Evolutionary conservation across 257 asterid species (phyloP), one percentile per base, ranked within the genome.

Genomic region (Voacanga thouarsii): DNA sequence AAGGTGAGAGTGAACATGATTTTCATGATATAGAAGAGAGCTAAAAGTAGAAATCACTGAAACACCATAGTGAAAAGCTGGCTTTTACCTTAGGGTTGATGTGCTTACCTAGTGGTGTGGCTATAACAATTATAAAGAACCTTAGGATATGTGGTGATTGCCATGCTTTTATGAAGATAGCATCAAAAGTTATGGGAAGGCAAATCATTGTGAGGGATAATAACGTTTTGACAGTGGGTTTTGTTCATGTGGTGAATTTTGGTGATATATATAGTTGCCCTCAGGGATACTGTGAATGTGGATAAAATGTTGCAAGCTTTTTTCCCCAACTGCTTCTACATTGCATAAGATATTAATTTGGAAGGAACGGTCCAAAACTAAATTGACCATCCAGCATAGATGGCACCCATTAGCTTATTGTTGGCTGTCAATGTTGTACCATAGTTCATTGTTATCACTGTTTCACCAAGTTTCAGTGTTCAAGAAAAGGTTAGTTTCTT

Each of bases 61-160:
- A 88, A 82, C 95, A 93, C 74, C 99, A 92, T 11, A 92, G 97
- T 68, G 99, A 96, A 87, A 96, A 96, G 72, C 91, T 96, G 5
- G 98, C 99, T 16, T 88, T 93, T 76, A 88, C 90, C 19, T 92
- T 84, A 6, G 99, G 98, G 79, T 69, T 90, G 49, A 93, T 90
- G 95, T 86, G 85, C 85, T 85, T 90, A 67, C 94, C 97, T 76
- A 51, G 86, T 63, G 59, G 63, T 79, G 90, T 87, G 16, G 93
- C 97, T 11, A 84, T 93, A 82, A 87, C 95, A 84, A 96, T 96
- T 77, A 96, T 93, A 95, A 96, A 96, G 93, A 96, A 93, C 80
- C 84, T 96, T 72, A 88, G 98, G 82, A 92, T 93, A 7, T 96
- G 98, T 78, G 96, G 97, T 75, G 98, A 96, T 73, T 93, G 99